Evolutionary conservation across 345 rosid species (phyloP).

Genomic region (Psidium guajava): DNA sequence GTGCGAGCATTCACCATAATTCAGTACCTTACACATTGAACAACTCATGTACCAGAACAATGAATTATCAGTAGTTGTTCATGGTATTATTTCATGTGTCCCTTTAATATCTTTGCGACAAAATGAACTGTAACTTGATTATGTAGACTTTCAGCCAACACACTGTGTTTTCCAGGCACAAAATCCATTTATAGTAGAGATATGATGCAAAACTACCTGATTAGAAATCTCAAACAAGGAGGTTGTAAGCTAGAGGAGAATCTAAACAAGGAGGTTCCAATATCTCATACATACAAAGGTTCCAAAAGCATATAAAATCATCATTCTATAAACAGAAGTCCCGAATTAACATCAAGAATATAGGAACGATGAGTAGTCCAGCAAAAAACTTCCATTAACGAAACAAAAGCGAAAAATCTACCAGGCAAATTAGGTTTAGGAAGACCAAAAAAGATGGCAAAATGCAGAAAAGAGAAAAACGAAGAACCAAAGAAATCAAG

Average conservation of each 20-base stretch:
- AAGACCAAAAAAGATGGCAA: neutral
- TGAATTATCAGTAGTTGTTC: neutral
- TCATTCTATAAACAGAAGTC: neutral
- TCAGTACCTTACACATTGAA: neutral
- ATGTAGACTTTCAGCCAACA: neutral
- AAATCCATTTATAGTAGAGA: neutral
- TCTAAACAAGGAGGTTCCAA: neutral
- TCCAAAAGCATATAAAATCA: neutral
- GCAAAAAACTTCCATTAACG: neutral
- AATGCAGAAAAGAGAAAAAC: slow-evolving; percentile 45
- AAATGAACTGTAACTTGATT: neutral
- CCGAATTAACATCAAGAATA: neutral
- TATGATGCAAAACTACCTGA: neutral
- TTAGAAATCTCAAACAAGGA: neutral
- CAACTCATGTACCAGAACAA: neutral
- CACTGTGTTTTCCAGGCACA: neutral
- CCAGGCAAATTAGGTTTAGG: neutral
- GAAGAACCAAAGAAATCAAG: slow-evolving; percentile 14
- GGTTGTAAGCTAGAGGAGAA: neutral
- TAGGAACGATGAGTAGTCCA: neutral
- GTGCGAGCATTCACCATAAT: neutral
- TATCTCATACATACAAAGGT: neutral
- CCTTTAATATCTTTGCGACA: neutral
- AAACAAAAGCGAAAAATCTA: neutral
- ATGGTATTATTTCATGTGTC: neutral